Conservation (phyloP, 2,329 filamentous ascomycete species). For the Aspergillus texensis region DNA sequence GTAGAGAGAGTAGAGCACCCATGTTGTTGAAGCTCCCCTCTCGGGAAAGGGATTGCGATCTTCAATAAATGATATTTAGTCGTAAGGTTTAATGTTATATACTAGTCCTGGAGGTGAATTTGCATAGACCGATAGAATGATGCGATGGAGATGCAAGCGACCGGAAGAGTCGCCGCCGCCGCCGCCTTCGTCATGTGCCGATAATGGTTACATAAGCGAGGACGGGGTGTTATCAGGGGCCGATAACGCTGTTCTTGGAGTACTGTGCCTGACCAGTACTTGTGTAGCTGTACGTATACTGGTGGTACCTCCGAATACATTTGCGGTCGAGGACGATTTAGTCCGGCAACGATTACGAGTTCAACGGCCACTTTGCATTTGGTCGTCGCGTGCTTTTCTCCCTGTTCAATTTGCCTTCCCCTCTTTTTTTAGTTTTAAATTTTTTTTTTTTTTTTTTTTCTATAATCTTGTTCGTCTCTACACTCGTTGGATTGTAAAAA, state of each 20-base stretch:
- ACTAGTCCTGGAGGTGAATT: neutral
- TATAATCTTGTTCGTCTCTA: neutral
- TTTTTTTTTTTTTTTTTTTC: neutral
- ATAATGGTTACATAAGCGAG: conserved; percentile 5
- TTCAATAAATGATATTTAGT: neutral
- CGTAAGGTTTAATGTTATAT: neutral
- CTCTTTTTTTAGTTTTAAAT: neutral
- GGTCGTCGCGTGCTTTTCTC: conserved; percentile 4
- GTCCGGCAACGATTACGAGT: conserved; percentile 2
- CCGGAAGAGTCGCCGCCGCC: conserved; percentile 14
- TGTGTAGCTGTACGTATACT: neutral
- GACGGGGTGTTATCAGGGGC: neutral
- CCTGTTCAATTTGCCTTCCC: neutral
- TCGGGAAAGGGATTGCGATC: neutral
- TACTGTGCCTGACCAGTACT: neutral
- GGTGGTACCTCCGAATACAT: neutral
- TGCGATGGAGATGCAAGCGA: conserved; percentile 14
- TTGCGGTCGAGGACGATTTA: neutral
- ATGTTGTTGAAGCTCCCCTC: conserved; percentile 53
- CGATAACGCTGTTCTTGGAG: neutral
- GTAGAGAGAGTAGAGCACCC: conserved; percentile 89
- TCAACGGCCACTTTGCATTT: conserved; percentile 11
- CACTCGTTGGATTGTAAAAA: neutral
- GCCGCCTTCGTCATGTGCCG: conserved; percentile 24
- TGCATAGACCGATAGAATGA: neutral